Base-by-base conservation (phyloP, 225 moss, liverwort and hornwort genomes). In the Bryoerythrophyllum caledonicum region DNA sequence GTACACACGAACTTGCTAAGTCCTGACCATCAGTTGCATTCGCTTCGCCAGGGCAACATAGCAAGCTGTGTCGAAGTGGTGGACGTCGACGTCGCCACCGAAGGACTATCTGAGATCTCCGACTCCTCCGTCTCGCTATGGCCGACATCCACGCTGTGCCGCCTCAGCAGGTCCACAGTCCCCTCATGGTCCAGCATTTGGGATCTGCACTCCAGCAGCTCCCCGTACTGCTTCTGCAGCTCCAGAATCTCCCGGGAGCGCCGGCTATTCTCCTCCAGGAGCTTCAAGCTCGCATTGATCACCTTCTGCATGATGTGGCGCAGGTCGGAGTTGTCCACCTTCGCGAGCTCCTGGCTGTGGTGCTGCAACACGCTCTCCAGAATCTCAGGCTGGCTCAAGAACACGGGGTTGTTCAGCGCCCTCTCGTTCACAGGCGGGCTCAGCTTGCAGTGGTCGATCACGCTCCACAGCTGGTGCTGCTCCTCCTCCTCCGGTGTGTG, bases 261-360 rank as follows among this genome's bases (percentile, higher is more conserved):
- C 40, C 93, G 80, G 34, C 93, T 93, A 24, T 93, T 96, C 75
- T 96, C 93, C 79, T 96, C 93, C 49, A 96, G 67, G 16, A 96
- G 73, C 74, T 93, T 93, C 80, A 96, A 80, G 82, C 93, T 96
- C 9, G 96, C 93, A 60, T 96, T 93, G 78, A 96, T 96, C 72
- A 95, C 95, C 77, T 96, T 93, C 68, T 93, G 93, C 93, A 93
- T 93, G 43, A 96, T 93, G 73, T 88, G 86, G 48, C 93, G 86
- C 72, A 96, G 75, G 73, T 96, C 91, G 46, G 82, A 76, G 51
- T 92, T 89, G 19, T 90, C 90, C 68, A 92, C 96, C 57, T 88
- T 88, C 52, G 92, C 82, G 13, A 96, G 88, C 76, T 96, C 96
- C 71, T 96, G 88, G 67, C 89, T 94, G 62, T 96, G 96, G 68